phyloP scores from a whole-genome alignment of 1,284 basidiomycete genomes.

The Cutaneotrichosporon sp. region DNA sequence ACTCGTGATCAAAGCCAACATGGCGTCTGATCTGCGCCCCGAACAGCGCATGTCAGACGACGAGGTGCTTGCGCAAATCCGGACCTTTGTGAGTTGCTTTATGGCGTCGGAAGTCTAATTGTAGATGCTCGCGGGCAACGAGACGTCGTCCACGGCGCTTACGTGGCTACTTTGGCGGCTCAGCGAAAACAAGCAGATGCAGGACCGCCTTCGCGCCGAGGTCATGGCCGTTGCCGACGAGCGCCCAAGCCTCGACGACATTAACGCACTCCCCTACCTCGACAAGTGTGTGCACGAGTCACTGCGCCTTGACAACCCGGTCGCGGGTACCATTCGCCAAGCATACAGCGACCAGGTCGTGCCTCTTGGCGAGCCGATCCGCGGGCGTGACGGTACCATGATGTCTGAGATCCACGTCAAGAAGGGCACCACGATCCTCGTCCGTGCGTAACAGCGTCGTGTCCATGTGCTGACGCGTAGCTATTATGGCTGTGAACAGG shows the following conservation, averaged over 20 bases:
- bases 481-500: slow-evolving; percentile 58
- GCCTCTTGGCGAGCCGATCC: slow-evolving; percentile 53
- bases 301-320: slow-evolving; percentile 61
- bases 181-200: slow-evolving; percentile 55
- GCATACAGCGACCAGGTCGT: slow-evolving; percentile 56
- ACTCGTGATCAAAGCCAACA: slow-evolving; percentile 60
- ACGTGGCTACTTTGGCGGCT: slow-evolving; percentile 70
- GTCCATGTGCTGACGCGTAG: slow-evolving; percentile 17
- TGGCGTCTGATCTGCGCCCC: slow-evolving; percentile 53
- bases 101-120: not conserved
- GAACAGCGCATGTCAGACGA: slow-evolving; percentile 58
- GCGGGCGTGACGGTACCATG: slow-evolving; percentile 43
- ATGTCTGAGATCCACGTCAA: slow-evolving; percentile 36
- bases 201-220: slow-evolving; percentile 57
- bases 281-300: slow-evolving; percentile 64
- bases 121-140: slow-evolving; percentile 58
- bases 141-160: slow-evolving; percentile 66
- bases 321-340: slow-evolving; percentile 62
- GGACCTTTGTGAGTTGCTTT: slow-evolving; percentile 58
- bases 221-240: slow-evolving; percentile 49
- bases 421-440: slow-evolving; percentile 38
- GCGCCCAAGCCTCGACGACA: slow-evolving; percentile 15
- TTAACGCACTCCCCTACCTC: slow-evolving; percentile 54
- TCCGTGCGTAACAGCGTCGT: slow-evolving; percentile 29
- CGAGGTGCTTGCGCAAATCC: slow-evolving; percentile 70